Evolutionary conservation across 805 yeast genomes (phyloP), one percentile per base, ranked within the genome.

Genomic region (Kodamaea nitidulidarum): DNA sequence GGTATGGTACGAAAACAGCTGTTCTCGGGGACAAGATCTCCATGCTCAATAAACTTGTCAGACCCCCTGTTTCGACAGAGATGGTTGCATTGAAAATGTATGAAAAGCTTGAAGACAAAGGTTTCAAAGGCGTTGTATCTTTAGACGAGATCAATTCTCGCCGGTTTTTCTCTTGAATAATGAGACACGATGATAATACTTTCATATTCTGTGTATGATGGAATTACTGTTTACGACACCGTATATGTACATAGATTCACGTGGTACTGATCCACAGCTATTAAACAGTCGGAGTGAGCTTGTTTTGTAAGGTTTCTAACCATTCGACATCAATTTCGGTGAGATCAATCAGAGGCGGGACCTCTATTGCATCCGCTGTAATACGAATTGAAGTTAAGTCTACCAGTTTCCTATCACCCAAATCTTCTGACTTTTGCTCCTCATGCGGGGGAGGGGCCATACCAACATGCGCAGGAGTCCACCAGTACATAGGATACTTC

Each of bases 41-140:
- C 4, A 55, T 61, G 24, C 46, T 74, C 39, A 76, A 76, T 45
- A 68, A 70, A 2, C 37, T 78, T 34, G 60, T 80, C 0, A 70
- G 86, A 46, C 88, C 88, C 0, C 66, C 81, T 0, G 67, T 81
- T 1, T 73, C 87, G 0, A 81, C 88, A 0, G 85, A 81, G 47
- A 63, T 70, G 31, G 95, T 88, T 2, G 84, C 91, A 1, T 52
- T 63, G 26, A 75, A 76, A 32, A 66, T 80, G 1, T 63, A 80
- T 10, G 74, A 78, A 28, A 77, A 76, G 32, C 60, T 85, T 17
- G 67, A 68, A 15, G 80, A 81, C 40, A 52, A 58, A 1, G 51
- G 47, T 4, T 73, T 76, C 46, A 61, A 61, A 27, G 93, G 91
- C 0, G 76, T 81, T 2, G 78, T 84, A 2, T 47, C 70, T 1